These are phyloP conservation scores for Zygosaccharomyces kombuchaensis DNA, from an alignment of 805 yeast species.

Conservation along the genomic window DNA sequence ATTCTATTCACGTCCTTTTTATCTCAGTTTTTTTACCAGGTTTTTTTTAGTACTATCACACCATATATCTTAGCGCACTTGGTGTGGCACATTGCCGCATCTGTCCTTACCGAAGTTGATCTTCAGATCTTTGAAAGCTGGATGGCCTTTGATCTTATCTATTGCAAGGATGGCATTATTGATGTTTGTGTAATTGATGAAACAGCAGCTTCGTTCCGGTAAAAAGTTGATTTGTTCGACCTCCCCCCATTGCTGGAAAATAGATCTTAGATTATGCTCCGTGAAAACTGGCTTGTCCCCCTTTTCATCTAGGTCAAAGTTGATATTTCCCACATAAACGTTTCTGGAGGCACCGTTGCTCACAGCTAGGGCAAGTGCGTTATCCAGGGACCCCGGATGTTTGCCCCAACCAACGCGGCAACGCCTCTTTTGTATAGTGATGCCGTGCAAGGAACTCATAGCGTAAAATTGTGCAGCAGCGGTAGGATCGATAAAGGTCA, in stretches of 20 bases:
- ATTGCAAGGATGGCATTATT: slow-evolving; percentile 89
- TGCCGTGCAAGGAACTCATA: slow-evolving; percentile 84
- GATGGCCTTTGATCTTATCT: slow-evolving; percentile 78
- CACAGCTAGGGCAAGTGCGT: slow-evolving; percentile 82
- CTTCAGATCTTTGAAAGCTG: slow-evolving; percentile 64
- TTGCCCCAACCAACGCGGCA: slow-evolving; percentile 98
- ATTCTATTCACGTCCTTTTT: not conserved
- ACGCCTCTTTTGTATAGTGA: slow-evolving; percentile 78
- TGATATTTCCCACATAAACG: slow-evolving; percentile 78
- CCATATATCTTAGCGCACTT: slow-evolving; percentile 31
- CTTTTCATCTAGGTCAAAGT: slow-evolving; percentile 29
- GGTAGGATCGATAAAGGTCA: slow-evolving; percentile 92
- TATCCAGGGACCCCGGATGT: slow-evolving; percentile 87
- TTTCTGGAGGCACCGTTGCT: slow-evolving; percentile 93
- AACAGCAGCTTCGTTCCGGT: slow-evolving; percentile 81
- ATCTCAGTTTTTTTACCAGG: not conserved
- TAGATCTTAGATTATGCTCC: slow-evolving; percentile 59
- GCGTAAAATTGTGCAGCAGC: slow-evolving; percentile 98
- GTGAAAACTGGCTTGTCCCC: slow-evolving; percentile 38
- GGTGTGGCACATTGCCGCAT: slow-evolving; percentile 91
- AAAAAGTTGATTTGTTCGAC: slow-evolving; percentile 91
- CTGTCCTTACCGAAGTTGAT: slow-evolving; percentile 92
- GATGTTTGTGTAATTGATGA: slow-evolving; percentile 86
- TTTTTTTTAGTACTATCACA: not conserved
- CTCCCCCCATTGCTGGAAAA: slow-evolving; percentile 82